Evolutionary conservation across 495 filamentous ascomycete genomes (phyloP).

Genomic region (Ramalina intermedia): DNA sequence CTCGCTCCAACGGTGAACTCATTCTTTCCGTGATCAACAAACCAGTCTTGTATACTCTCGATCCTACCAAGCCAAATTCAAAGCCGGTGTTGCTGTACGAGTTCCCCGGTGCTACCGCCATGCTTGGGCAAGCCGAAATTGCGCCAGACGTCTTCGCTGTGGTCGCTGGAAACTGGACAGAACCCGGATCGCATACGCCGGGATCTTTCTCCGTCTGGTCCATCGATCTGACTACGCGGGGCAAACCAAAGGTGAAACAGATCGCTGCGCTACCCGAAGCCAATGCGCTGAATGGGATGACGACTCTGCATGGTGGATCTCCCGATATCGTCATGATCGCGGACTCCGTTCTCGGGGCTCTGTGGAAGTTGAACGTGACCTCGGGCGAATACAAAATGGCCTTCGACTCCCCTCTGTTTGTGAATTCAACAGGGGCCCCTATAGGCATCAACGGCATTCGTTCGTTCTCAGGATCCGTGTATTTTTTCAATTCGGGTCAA

Average conservation of each 20-base stretch:
- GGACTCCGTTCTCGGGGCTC: slow-evolving; percentile 23
- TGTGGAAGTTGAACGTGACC: slow-evolving; percentile 23
- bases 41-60: slow-evolving; percentile 26
- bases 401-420: slow-evolving; percentile 19
- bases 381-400: slow-evolving; percentile 22
- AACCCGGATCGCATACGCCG: slow-evolving; percentile 14
- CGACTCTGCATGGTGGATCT: slow-evolving; percentile 14
- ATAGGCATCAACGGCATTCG: slow-evolving; percentile 29
- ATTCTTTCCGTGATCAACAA: slow-evolving; percentile 23
- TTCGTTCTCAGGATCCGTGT: slow-evolving; percentile 19
- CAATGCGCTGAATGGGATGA: slow-evolving; percentile 27
- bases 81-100: slow-evolving; percentile 11
- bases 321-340: slow-evolving; percentile 23
- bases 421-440: slow-evolving; percentile 2
- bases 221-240: slow-evolving; percentile 17
- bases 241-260: slow-evolving; percentile 7
- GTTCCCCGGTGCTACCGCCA: slow-evolving; percentile 22
- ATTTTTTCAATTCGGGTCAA: slow-evolving; percentile 25
- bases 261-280: slow-evolving; percentile 26
- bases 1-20: slow-evolving; percentile 22
- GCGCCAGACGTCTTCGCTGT: slow-evolving; percentile 29
- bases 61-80: slow-evolving; percentile 20
- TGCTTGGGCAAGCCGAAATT: slow-evolving; percentile 29
- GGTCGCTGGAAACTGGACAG: slow-evolving; percentile 24
- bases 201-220: slow-evolving; percentile 27